Base-by-base conservation (phyloP, 2,329 filamentous ascomycete genomes). In the Dendryphion nanum region DNA sequence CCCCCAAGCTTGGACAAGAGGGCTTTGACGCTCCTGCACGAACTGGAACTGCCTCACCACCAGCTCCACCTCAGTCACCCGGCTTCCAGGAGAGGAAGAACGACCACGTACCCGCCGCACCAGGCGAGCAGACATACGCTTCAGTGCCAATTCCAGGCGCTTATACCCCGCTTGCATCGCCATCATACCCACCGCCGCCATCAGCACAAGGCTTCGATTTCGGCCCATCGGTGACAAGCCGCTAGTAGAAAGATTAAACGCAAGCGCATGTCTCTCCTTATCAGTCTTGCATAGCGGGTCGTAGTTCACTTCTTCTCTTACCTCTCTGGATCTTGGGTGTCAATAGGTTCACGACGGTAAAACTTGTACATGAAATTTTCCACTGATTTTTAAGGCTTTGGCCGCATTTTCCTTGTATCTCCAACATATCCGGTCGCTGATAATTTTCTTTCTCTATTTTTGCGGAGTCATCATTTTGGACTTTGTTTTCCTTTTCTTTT, bases 81-180 rank as follows among this genome's bases (percentile, higher is more conserved):
- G 61, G 46, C 37, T 56, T 60, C 30, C 57, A 65, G 34, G 72
- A 76, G 52, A 72, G 71, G 37, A 56, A 75, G 41, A 77, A 83
- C 50, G 74, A 82, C 34, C 86, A 88, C 50, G 82, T 82, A 14
- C 78, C 77, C 8, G 77, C 81, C 18, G 85, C 86, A 7, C 82
- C 86, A 1, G 86, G 89, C 33, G 91, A 96, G 75, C 81, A 85
- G 53, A 81, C 82, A 33, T 96, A 95, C 65, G 90, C 83, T 10
- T 73, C 84, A 16, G 91, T 96, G 20, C 88, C 90, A 1, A 95
- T 96, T 42, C 91, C 91, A 0, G 86, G 86, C 5, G 86, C 89
- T 0, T 96, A 96, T 61, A 71, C 67, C 38, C 70, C 73, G 5
- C 59, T 73, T 32, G 55, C 61, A 39, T 70, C 64, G 36, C 70